Evolutionary conservation across 73 alveolate genomes (phyloP).

Genomic region (Tetrahymena borealis): DNA sequence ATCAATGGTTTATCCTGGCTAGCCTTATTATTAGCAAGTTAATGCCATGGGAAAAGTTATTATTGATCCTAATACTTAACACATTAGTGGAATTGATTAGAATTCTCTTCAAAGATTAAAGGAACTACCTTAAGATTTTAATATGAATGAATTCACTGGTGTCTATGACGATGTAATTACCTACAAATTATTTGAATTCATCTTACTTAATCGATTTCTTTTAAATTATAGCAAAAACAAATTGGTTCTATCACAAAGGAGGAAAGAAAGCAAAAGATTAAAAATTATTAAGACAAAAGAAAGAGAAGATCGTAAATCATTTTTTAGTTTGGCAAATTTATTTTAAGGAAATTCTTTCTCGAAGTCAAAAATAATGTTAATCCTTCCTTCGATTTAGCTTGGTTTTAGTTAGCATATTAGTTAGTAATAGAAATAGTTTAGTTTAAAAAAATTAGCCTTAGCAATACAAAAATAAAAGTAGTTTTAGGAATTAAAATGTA

Average conservation of each 20-base stretch:
- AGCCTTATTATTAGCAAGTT: not conserved
- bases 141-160: not conserved
- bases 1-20: not conserved
- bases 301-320: constrained; percentile 9
- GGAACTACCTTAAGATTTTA: not conserved
- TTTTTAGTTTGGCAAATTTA: too few relatives aligned
- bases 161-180: not conserved
- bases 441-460: too few relatives aligned
- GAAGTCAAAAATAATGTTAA: too few relatives aligned
- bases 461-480: too few relatives aligned
- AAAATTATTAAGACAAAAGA: constrained; percentile 27
- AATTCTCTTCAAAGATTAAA: not conserved
- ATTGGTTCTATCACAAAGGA: constrained; percentile 6
- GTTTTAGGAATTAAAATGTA: too few relatives aligned
- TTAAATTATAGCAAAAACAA: not conserved
- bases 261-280: constrained; percentile 29
- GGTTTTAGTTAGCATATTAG: too few relatives aligned
- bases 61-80: not conserved
- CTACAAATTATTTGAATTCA: not conserved
- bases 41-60: not conserved
- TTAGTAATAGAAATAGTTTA: too few relatives aligned
- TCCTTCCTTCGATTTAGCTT: too few relatives aligned
- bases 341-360: too few relatives aligned
- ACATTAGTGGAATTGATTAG: not conserved
- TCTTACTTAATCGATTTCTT: not conserved